Base-by-base conservation (phyloP, 495 filamentous ascomycete species). In the Lasiosphaeria miniovina region DNA sequence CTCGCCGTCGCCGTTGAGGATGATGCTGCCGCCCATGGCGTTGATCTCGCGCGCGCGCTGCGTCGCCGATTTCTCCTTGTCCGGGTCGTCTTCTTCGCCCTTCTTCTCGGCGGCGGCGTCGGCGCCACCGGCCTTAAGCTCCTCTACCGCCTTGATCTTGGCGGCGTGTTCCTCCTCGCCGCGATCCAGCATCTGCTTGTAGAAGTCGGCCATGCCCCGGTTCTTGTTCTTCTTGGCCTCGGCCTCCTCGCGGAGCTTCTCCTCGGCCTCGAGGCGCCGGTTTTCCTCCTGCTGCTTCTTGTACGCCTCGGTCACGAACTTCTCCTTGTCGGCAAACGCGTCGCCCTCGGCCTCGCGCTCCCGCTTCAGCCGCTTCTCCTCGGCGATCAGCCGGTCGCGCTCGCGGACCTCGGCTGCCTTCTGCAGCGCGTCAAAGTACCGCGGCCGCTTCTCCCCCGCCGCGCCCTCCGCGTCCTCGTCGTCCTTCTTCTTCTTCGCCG, bases 241-340 rank as follows among this genome's bases (percentile, higher is more conserved):
- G 61, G 81, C 82, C 64, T 86, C 85, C 71, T 95, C 90, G 46
- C 82, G 74, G 48, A 69, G 64, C 55, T 80, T 81, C 74, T 98
- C 95, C 71, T 95, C 93, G 65, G 88, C 89, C 66, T 96, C 91
- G 7, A 91, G 65, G 65, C 82, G 81, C 63, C 82, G 72, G 65
- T 92, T 79, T 71, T 96, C 94, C 67, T 86, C 91, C 69, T 97
- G 94, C 70, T 97, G 94, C 67, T 84, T 83, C 77, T 92, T 94
- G 66, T 98, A 98, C 49, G 94, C 93, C n/a, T 85, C 84, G 0
- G 94, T 98, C 36, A 98, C 94, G 65, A 98, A 98, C 69, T 88
- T 92, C 74, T 98, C 95, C 73, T 96, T 98, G 61, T 94, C 95
- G 0, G 84, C 88, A 68, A 90, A 97, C 73, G 93, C 91, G 12